Conservation (phyloP, 805 yeast genomes). For the Myxozyma monticola region DNA sequence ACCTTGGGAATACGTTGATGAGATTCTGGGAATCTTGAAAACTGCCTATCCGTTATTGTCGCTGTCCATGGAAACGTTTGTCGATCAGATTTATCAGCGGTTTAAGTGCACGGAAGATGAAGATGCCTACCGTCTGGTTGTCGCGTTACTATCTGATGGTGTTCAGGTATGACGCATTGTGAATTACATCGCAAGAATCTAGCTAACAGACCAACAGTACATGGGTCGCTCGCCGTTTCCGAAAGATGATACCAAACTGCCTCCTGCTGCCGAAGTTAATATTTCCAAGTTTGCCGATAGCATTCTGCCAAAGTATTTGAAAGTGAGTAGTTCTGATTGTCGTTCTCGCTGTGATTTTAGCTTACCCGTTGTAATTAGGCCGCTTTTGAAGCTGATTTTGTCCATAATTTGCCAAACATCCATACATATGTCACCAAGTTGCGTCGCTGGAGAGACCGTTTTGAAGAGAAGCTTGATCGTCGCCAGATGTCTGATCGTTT, state of each 20-base stretch:
- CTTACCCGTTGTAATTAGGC: conserved; percentile 65
- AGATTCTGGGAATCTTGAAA: conserved; percentile 89
- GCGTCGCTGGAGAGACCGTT: conserved; percentile 87
- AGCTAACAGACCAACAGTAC: conserved; percentile 40
- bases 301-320: conserved; percentile 81
- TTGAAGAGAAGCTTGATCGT: conserved; percentile 89
- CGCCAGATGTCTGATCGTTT: conserved; percentile 63
- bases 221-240: conserved; percentile 84
- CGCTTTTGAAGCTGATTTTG: conserved; percentile 89
- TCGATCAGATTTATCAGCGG: conserved; percentile 90
- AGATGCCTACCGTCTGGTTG: conserved; percentile 90
- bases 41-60: conserved; percentile 96
- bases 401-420: conserved; percentile 79
- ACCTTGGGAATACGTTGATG: conserved; percentile 92
- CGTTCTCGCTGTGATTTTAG: conserved; percentile 50
- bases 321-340: conserved; percentile 40
- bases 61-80: conserved; percentile 86
- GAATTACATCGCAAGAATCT: background rate
- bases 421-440: conserved; percentile 81
- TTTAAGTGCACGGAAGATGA: conserved; percentile 94
- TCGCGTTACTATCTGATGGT: conserved; percentile 90
- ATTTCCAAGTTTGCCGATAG: conserved; percentile 89
- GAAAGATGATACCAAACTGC: conserved; percentile 81
- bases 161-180: conserved; percentile 50
- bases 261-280: conserved; percentile 87